Base-by-base conservation (phyloP, 1,284 basidiomycete species). In the Volvariella volvacea region DNA sequence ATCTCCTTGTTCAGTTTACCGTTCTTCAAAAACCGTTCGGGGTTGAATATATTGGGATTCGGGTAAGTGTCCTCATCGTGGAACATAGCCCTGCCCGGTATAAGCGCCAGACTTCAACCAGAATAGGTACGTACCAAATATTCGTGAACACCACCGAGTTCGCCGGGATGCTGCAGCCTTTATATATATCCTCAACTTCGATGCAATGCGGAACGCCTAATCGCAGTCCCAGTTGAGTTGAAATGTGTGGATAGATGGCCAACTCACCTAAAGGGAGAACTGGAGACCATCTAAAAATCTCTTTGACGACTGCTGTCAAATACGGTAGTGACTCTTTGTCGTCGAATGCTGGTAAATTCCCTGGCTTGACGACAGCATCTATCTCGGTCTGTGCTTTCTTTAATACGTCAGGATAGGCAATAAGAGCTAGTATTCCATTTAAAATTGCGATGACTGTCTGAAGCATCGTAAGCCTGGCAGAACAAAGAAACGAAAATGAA, bases 331-430 rank as follows among this genome's bases (percentile, higher is more conserved):
- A 55, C 0, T 60, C 56, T 30, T 55, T 51, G 52, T 73, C 76
- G 15, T 58, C 55, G 44, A 70, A 74, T 7, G 65, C 64, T 0
- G 78, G 77, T 16, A 75, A 56, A 22, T 74, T 62, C 30, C 71
- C 65, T 1, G 45, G 46, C 0, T 74, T 73, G 17, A 70, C 53
- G 15, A 71, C 61, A 4, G 50, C 33, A 47, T 76, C 70, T 7
- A 76, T 51, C 47, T 76, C 72, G 15, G 53, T 59, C 50, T 74
- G 73, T 0, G 71, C 71, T 45, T 66, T 67, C 15, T 46, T 56
- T 60, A 66, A 63, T 4, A 62, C 57, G 1, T 63, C 55, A 1
- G 66, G 70, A 38, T 62, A 60, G 30, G 60, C 59, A 4, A 66
- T 46, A 57, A 66, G 63, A 2, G 67, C 66, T 28, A 65, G 44